Percentiles rank a stretch among this genome's conserved stretches.
phyloP scores from a whole-genome alignment of 75 land plant species.

The Cupressus sempervirens region DNA sequence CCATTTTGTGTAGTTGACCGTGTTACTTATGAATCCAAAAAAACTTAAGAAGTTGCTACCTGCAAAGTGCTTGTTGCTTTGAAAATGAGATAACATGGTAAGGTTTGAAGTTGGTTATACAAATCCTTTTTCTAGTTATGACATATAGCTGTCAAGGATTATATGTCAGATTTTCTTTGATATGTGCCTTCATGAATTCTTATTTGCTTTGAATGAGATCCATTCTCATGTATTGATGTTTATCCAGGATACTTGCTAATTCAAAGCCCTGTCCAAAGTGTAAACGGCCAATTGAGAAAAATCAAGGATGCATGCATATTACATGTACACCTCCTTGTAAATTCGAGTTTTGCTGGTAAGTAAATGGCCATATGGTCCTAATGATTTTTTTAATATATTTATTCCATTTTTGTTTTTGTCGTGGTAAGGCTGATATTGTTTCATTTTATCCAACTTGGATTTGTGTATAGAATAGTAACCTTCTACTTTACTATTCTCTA shows the following conservation, averaged over 20 bases:
- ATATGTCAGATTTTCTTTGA: background rate
- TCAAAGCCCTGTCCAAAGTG: constrained; percentile 98
- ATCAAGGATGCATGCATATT: constrained; percentile 97
- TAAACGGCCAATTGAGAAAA: constrained; percentile 95
- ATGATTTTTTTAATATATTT: background rate
- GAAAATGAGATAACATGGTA: background rate
- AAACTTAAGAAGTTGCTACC: background rate
- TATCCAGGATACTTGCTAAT: constrained; percentile 85
- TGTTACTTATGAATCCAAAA: background rate
- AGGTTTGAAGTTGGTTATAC: background rate
- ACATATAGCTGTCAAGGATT: background rate
- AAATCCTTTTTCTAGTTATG: background rate
- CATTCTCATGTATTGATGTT: constrained; percentile 8
- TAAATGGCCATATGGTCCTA: background rate
- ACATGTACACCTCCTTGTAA: constrained; percentile 96
- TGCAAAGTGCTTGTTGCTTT: background rate
- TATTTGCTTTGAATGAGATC: background rate
- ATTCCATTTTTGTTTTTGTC: background rate
- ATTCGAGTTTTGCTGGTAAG: constrained; percentile 98
- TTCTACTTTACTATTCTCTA: background rate
- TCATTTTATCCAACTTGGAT: background rate
- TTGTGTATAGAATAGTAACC: background rate
- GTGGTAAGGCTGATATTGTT: background rate
- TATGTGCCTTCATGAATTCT: background rate
- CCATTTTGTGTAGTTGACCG: background rate